Percentiles rank a stretch among this genome's conserved stretches.
These are phyloP conservation scores for Neocallimastix lanati DNA, from an alignment of 192 early-diverging fungal species.

Conservation along the genomic window DNA sequence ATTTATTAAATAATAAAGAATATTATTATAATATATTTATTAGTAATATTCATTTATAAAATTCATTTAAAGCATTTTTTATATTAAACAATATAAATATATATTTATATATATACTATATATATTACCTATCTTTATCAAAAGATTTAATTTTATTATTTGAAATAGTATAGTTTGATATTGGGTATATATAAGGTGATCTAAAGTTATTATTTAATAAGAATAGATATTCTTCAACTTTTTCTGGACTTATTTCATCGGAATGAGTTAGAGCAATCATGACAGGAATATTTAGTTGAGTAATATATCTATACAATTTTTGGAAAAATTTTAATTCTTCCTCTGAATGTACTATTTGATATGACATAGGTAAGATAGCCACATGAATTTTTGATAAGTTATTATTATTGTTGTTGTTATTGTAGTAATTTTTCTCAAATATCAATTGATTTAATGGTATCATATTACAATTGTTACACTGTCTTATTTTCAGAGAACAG, in stretches of 20 bases:
- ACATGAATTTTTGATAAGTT: background rate
- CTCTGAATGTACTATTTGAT: background rate
- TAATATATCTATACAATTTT: background rate
- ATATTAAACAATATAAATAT: too few species aligned
- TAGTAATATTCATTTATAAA: too few species aligned
- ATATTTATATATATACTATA: too few species aligned
- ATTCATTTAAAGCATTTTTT: too few species aligned
- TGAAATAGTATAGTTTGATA: background rate
- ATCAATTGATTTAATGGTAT: too few species aligned
- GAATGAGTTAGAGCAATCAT: background rate
- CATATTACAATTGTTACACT: background rate
- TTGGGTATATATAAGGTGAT: background rate
- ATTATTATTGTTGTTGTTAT: background rate
- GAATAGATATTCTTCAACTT: background rate
- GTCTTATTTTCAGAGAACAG: background rate
- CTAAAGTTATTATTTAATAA: background rate
- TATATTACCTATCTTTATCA: background rate
- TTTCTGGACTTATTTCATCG: background rate
- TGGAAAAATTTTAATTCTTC: background rate
- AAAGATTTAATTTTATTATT: background rate
- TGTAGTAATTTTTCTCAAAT: too few species aligned
- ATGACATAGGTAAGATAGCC: background rate
- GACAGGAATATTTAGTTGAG: background rate
- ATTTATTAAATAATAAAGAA: too few species aligned
- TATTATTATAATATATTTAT: too few species aligned